A percentile compares a stretch with the other conserved stretches of the same genome.
Evolutionary conservation across 257 asterid genomes (phyloP).

Genomic region (Nicotiana benthamiana): DNA sequence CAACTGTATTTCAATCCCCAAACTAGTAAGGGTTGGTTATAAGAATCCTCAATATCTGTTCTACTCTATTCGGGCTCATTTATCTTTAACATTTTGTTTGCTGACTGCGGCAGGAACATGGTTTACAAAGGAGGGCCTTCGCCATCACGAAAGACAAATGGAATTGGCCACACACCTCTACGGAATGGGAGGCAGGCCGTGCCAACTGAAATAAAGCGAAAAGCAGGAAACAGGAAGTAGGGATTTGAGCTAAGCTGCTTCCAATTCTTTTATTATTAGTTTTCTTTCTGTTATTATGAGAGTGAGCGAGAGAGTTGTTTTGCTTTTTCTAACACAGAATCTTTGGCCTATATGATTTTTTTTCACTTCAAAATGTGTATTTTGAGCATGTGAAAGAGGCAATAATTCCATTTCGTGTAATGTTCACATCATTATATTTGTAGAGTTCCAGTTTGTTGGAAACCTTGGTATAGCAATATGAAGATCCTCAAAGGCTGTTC

Average conservation of each 20-base stretch:
- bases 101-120: conserved; percentile 40
- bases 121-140: conserved; percentile 56
- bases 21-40: neutral
- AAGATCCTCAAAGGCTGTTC: neutral
- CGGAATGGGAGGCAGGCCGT: conserved; percentile 39
- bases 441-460: neutral
- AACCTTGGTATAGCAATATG: neutral
- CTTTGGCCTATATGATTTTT: neutral
- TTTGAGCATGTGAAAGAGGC: conserved; percentile 29
- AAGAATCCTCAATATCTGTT: neutral
- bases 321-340: conserved; percentile 9
- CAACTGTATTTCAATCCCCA: neutral
- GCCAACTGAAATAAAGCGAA: conserved; percentile 49
- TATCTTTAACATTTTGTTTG: neutral
- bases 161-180: conserved; percentile 38
- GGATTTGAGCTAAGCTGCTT: conserved; percentile 5
- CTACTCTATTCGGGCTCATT: neutral
- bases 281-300: conserved; percentile 7
- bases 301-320: conserved; percentile 26
- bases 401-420: conserved; percentile 52
- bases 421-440: conserved; percentile 8
- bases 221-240: conserved; percentile 60
- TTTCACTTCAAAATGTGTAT: conserved; percentile 5
- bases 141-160: conserved; percentile 51
- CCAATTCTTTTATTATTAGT: conserved; percentile 17